Base-by-base conservation (phyloP, 176 grass and related monocot species). In the Oryza glaberrima region DNA sequence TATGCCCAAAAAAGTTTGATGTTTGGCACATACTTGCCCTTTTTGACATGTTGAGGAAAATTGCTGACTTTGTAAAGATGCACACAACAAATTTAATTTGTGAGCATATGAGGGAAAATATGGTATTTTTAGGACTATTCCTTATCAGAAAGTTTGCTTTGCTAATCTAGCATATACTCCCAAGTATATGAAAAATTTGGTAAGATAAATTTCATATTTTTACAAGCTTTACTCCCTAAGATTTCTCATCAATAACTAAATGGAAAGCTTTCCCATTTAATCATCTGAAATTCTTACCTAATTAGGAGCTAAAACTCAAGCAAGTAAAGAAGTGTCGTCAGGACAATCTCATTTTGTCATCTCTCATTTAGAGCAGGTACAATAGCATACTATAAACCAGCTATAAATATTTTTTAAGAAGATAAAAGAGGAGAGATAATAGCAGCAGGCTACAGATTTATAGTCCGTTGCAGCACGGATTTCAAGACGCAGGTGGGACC, bases 1-100 rank as follows among this genome's bases (percentile, higher is more conserved):
- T 5, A 15, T 69, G 9, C 46, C 12, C 16, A 48, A 7, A 16
- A 46, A 46, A 77, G 35, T n/a, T 61, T 51, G 38, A 49, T 48
- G 76, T 72, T 52, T 46, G 46, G n/a, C 32, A 26, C 14, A 7
- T 14, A 43, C 64, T 28, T 41, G 15, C 14, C 11, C 66, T 11
- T 58, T 58, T 77, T 78, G 83, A 85, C 65, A 20, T 70, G 1
- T 35, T 47, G 54, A 32, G 40, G 67, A 78, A 78, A 71, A 70
- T 47, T 70, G 36, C 7, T 15, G 16, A 16, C 14, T 64, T 61
- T 61, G 11, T 25, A 77, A 77, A 61, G 32, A 35, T 3, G 76
- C 11, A 65, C 6, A 63, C 19, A 58, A 58, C 58, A 63, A 63
- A 23, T 60, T 60, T 22, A 4, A 22, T 10, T 63, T 63, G 9